Base-by-base conservation (phyloP, 2,329 filamentous ascomycete species). In the Colletotrichum endophyticum region DNA sequence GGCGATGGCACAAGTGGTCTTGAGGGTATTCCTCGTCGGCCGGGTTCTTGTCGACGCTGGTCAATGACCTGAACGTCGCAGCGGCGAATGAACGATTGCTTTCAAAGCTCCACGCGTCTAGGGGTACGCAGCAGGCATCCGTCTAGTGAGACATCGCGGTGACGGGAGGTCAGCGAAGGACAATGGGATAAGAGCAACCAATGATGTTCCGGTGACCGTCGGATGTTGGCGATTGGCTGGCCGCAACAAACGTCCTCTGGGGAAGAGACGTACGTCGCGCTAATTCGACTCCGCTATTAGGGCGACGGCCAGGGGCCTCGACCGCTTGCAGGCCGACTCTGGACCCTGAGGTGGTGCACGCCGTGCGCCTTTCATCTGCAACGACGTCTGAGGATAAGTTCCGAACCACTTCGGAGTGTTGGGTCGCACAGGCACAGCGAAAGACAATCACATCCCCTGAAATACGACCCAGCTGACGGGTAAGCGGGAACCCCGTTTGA, bases 191-290 rank as follows among this genome's bases (percentile, higher is more conserved):
- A 66, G 15, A 19, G 49, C 62, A 7, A 59, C 44, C 30, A 67
- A 30, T 56, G 25, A 19, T 72, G 62, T 34, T 70, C 74, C 74
- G 74, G 59, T 15, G 36, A 15, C 19, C 16, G 25, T 66, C 74
- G 74, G 74, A 73, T 69, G 64, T 73, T 69, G 64, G 39, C 66
- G 59, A 76, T 76, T 76, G 73, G 73, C 66, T 56, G 66, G 64
- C 19, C 44, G 19, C 11, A 49, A 49, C n/a, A 49, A 22, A 49
- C 44, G 44, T 49, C 44, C 44, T 49, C 44, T 49, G 44, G 44
- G 44, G 44, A 49, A 49, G 44, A 49, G 44, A 49, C 44, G 44
- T 49, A 49, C 44, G 44, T 25, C 34, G 64, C 56, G 70, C 70
- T 69, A 61, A 27, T 13, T 16, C n/a, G 28, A 64, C 70, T 74